Percentiles rank a stretch among this genome's conserved stretches.
phyloP scores from a whole-genome alignment of 2,329 filamentous ascomycete species.

The Akanthomyces dipterigenus region DNA sequence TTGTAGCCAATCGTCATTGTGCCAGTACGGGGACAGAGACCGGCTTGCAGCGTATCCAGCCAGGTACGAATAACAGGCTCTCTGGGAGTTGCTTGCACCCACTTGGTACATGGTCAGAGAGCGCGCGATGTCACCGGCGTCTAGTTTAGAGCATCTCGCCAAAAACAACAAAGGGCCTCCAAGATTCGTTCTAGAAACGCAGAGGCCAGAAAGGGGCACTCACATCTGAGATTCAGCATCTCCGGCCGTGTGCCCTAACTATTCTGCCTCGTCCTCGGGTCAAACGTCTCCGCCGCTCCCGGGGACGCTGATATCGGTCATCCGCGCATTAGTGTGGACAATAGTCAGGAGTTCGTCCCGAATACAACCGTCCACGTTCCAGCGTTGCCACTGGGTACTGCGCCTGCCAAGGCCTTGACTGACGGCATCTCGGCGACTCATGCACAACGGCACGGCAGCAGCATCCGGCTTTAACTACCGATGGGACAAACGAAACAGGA shows the following conservation, averaged over 20 bases:
- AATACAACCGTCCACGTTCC: not conserved
- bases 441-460: not conserved
- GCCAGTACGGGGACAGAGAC: too few species aligned
- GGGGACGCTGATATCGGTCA: not conserved
- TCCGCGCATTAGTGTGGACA: not conserved
- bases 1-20: not conserved
- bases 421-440: not conserved
- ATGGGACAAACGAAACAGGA: too few species aligned
- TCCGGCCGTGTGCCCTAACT: not conserved
- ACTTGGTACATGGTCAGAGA: not conserved
- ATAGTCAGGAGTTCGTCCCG: not conserved
- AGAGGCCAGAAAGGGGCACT: not conserved
- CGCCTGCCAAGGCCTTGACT: not conserved
- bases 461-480: not conserved
- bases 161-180: not conserved
- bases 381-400: not conserved
- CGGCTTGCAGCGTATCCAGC: too few species aligned
- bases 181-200: not conserved
- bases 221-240: not conserved
- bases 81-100: not conserved
- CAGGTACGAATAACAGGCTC: too few species aligned
- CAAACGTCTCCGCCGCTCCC: not conserved
- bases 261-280: not conserved
- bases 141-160: not conserved
- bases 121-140: not conserved